Evolutionary conservation across 495 filamentous ascomycete genomes (phyloP).

Genomic region (Lindgomyces ingoldianus): DNA sequence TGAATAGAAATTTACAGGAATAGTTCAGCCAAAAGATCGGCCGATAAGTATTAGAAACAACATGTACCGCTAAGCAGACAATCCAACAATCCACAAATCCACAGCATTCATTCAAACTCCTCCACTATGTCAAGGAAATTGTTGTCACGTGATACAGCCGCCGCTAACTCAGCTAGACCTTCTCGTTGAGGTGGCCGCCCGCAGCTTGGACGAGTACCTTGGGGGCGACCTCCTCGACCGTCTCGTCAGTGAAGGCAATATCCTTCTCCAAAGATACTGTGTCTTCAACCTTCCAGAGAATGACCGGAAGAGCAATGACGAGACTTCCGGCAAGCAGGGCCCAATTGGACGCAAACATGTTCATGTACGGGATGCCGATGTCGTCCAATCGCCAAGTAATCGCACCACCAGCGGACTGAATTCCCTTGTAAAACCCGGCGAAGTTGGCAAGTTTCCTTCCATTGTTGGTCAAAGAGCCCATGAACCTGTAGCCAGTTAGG

Average conservation of each 20-base stretch:
- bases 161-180: conserved; percentile 5
- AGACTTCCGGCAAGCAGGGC: conserved; percentile 70
- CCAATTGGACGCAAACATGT: conserved; percentile 60
- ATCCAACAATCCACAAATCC: neutral
- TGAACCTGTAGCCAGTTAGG: conserved; percentile 61
- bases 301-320: conserved; percentile 73
- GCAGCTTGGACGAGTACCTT: conserved; percentile 16
- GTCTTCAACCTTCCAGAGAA: conserved; percentile 77
- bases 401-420: conserved; percentile 92
- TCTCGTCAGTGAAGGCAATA: conserved; percentile 81
- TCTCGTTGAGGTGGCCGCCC: conserved; percentile 14
- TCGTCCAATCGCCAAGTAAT: conserved; percentile 77
- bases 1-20: neutral
- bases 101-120: neutral
- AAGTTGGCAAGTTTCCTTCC: conserved; percentile 89
- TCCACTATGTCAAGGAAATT: neutral
- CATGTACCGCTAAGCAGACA: neutral
- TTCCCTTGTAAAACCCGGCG: conserved; percentile 94
- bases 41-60: neutral
- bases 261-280: conserved; percentile 72
- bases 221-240: conserved; percentile 60
- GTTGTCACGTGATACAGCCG: neutral
- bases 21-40: neutral
- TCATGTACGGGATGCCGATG: conserved; percentile 61
- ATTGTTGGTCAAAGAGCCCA: conserved; percentile 91